phyloP scores from a whole-genome alignment of 2,329 filamentous ascomycete species.

The Fonsecaea pedrosoi region DNA sequence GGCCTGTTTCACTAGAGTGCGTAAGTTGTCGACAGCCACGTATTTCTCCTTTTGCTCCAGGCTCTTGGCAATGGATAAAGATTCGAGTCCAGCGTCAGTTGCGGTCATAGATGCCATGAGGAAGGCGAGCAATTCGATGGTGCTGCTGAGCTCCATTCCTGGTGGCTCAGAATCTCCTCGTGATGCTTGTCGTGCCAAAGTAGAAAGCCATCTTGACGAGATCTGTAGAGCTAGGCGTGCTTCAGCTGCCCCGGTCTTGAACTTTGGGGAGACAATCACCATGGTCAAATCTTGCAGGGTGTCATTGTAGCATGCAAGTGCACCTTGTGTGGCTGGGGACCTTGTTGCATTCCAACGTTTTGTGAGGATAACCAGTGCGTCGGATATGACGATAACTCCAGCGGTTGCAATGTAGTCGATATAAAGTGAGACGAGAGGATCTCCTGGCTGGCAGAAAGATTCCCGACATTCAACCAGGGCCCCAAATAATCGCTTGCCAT shows the following conservation, averaged over 20 bases:
- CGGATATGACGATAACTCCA: conserved; percentile 29
- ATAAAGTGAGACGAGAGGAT: conserved; percentile 39
- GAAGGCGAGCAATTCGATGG: conserved; percentile 34
- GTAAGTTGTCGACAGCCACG: conserved; percentile 11
- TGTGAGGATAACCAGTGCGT: conserved; percentile 33
- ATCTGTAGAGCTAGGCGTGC: conserved; percentile 22
- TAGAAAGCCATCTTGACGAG: conserved; percentile 34
- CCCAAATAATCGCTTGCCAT: conserved; percentile 32
- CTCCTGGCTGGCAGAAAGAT: conserved; percentile 35
- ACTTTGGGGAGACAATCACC: conserved; percentile 30
- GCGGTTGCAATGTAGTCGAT: conserved; percentile 32
- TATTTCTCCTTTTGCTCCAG: background rate
- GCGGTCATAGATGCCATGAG: conserved; percentile 32
- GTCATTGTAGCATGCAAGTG: conserved; percentile 23
- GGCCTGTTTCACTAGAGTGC: conserved; percentile 25
- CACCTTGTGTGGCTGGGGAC: background rate
- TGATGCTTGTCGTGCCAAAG: conserved; percentile 23
- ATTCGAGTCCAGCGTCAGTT: conserved; percentile 31
- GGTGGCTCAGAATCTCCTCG: conserved; percentile 15
- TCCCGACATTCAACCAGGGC: conserved; percentile 34
- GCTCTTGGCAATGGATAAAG: conserved; percentile 20
- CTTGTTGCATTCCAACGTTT: conserved; percentile 29
- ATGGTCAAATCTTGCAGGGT: conserved; percentile 36
- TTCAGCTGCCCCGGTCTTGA: conserved; percentile 21
- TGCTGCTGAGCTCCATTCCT: conserved; percentile 13